A percentile compares a stretch with the other conserved stretches of the same genome.
phyloP scores from a whole-genome alignment of 192 early-diverging fungal species.

The Chytriomyces sp. region DNA sequence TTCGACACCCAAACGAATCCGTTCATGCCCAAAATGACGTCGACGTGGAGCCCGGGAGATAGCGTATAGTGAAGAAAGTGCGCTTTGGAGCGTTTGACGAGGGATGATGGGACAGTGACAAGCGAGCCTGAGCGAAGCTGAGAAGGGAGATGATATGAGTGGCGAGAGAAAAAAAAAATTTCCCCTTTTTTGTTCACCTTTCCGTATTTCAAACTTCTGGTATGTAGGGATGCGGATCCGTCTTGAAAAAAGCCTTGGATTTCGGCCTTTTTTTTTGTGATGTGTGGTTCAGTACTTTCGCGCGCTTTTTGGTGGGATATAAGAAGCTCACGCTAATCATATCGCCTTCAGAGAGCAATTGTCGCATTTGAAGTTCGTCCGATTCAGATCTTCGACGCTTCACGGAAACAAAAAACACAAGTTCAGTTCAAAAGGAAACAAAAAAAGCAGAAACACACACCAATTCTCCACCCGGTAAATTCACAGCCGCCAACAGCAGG shows the following conservation, averaged over 20 bases:
- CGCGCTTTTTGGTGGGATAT: not conserved
- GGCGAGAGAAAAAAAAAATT: slow-evolving; percentile 8
- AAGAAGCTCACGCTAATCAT: slow-evolving; percentile 72
- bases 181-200: slow-evolving; percentile 64
- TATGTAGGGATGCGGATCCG: slow-evolving; percentile 87
- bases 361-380: slow-evolving; percentile 96
- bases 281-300: not conserved
- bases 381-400: slow-evolving; percentile 91
- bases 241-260: slow-evolving; percentile 85
- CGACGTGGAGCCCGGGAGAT: slow-evolving; percentile 64
- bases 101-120: slow-evolving; percentile 81
- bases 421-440: not conserved
- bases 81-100: slow-evolving; percentile 90
- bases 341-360: slow-evolving; percentile 94
- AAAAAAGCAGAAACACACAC: slow-evolving; percentile 42
- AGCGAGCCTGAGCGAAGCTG: slow-evolving; percentile 79
- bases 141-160: not conserved
- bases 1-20: slow-evolving; percentile 97
- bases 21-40: slow-evolving; percentile 93
- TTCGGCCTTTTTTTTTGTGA: slow-evolving; percentile 60
- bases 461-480: slow-evolving; percentile 93
- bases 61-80: slow-evolving; percentile 93
- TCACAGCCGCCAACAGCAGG: slow-evolving; percentile 86
- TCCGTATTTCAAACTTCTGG: slow-evolving; percentile 86
- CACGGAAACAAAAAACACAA: not conserved